Percentiles rank a stretch among this genome's conserved stretches.
These are phyloP conservation scores for Periconia digitata DNA, from an alignment of 2,329 filamentous ascomycete genomes.

Conservation along the genomic window DNA sequence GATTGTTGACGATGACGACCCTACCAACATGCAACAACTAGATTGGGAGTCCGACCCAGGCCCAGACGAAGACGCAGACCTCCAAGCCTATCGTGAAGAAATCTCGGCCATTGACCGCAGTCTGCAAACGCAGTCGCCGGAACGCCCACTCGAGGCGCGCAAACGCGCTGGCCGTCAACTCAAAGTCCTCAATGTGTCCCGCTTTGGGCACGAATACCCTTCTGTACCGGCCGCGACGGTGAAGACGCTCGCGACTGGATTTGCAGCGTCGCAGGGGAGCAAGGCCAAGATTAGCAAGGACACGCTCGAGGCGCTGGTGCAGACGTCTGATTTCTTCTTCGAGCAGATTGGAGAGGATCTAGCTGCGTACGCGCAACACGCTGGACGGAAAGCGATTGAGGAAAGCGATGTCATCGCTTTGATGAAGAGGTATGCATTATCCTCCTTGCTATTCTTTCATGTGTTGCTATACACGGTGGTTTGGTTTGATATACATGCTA, in stretches of 20 bases:
- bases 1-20: slow-evolving; percentile 26
- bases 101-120: slow-evolving; percentile 38
- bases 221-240: slow-evolving; percentile 72
- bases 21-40: slow-evolving; percentile 17
- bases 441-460: neutral
- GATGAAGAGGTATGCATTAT: slow-evolving; percentile 71
- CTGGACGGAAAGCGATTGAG: slow-evolving; percentile 80
- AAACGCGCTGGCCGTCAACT: slow-evolving; percentile 30
- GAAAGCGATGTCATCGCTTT: slow-evolving; percentile 80
- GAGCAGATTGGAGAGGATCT: slow-evolving; percentile 83
- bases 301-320: slow-evolving; percentile 71
- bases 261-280: slow-evolving; percentile 67
- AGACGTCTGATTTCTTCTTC: slow-evolving; percentile 89
- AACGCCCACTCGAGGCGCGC: slow-evolving; percentile 16
- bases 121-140: slow-evolving; percentile 29
- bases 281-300: slow-evolving; percentile 73
- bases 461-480: too few relatives aligned
- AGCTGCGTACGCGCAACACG: slow-evolving; percentile 77
- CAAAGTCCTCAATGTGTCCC: slow-evolving; percentile 63
- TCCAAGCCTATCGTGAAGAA: slow-evolving; percentile 39
- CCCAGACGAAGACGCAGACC: slow-evolving; percentile 27
- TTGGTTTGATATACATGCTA: slow-evolving; percentile 17
- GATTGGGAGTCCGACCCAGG: slow-evolving; percentile 33
- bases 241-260: slow-evolving; percentile 70
- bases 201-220: slow-evolving; percentile 74